A percentile compares a stretch with the other conserved stretches of the same genome.
phyloP scores from a whole-genome alignment of 306 rosid species.

The Purshia tridentata region DNA sequence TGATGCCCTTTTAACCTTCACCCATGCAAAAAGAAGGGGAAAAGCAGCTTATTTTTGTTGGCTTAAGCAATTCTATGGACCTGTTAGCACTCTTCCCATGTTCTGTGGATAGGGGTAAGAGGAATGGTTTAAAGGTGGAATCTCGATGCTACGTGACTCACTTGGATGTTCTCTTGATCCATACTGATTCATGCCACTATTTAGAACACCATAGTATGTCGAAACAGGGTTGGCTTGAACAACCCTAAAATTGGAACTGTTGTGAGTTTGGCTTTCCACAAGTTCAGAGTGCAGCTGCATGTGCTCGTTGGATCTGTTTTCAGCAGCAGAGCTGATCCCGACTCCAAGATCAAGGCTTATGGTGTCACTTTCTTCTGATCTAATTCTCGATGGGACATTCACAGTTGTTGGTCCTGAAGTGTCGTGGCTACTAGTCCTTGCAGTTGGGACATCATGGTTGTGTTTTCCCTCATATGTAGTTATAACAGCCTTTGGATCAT shows the following conservation, averaged over 20 bases:
- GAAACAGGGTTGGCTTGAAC: conserved; percentile 51
- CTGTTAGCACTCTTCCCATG: conserved; percentile 79
- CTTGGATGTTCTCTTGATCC: conserved; percentile 72
- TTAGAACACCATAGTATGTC: conserved; percentile 58
- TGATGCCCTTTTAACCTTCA: conserved; percentile 33
- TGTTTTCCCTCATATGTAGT: conserved; percentile 96
- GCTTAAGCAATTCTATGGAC: conserved; percentile 56
- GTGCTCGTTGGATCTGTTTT: conserved; percentile 53
- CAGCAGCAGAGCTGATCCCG: conserved; percentile 61
- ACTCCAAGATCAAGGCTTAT: conserved; percentile 97
- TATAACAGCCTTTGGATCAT: conserved; percentile 95
- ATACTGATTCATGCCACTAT: conserved; percentile 47
- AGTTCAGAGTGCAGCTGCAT: conserved; percentile 50
- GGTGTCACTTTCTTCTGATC: conserved; percentile 66
- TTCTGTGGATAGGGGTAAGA: conserved; percentile 70
- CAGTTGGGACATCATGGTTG: conserved; percentile 93
- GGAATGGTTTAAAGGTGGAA: conserved; percentile 55
- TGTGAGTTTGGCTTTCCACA: conserved; percentile 45
- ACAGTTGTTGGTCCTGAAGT: conserved; percentile 45
- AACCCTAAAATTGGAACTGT: conserved; percentile 51
- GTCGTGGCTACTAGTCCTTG: conserved; percentile 81
- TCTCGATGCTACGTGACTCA: conserved; percentile 37
- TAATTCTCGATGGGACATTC: conserved; percentile 44
- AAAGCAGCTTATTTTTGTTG: conserved; percentile 28
- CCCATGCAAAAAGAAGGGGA: conserved; percentile 33